Conservation (phyloP, 2,329 filamentous ascomycete species). For the Calonectria honghensis region DNA sequence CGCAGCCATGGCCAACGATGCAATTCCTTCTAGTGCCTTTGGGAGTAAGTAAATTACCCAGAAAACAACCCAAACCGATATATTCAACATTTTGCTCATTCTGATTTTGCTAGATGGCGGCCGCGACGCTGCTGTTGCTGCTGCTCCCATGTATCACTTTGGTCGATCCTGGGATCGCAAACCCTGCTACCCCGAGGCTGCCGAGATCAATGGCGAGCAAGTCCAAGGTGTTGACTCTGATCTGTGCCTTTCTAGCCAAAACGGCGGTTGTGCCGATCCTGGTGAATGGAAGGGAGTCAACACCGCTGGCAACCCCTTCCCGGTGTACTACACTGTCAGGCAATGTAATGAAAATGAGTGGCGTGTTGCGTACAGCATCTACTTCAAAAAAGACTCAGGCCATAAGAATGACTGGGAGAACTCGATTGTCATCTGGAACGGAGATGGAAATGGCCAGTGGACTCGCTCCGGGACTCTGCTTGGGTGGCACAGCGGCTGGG, state of each 20-base stretch:
- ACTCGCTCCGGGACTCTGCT: constrained; percentile 39
- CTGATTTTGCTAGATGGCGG: constrained; percentile 13
- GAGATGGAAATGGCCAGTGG: constrained; percentile 42
- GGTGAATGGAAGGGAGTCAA: constrained; percentile 34
- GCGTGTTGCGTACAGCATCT: constrained; percentile 52
- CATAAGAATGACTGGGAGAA: constrained; percentile 53
- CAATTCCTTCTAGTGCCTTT: constrained; percentile 28
- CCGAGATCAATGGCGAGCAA: constrained; percentile 25
- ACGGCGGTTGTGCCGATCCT: constrained; percentile 31
- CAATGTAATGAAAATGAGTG: constrained; percentile 45
- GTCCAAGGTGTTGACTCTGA: constrained; percentile 27
- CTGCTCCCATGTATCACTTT: constrained; percentile 37
- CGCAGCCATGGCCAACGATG: constrained; percentile 24
- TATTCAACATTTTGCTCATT: not conserved
- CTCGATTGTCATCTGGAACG: constrained; percentile 47
- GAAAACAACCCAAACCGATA: not conserved
- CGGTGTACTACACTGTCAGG: constrained; percentile 43
- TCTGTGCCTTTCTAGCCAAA: constrained; percentile 28
- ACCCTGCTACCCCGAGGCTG: constrained; percentile 35
- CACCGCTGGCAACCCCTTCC: constrained; percentile 36
- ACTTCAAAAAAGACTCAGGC: constrained; percentile 53
- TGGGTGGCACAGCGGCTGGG: constrained; percentile 23
- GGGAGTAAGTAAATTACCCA: constrained; percentile 3
- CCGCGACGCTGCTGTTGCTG: constrained; percentile 28
- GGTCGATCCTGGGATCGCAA: constrained; percentile 31